Conservation (phyloP, 306 rosid species). For the Ammopiptanthus mongolicus region DNA sequence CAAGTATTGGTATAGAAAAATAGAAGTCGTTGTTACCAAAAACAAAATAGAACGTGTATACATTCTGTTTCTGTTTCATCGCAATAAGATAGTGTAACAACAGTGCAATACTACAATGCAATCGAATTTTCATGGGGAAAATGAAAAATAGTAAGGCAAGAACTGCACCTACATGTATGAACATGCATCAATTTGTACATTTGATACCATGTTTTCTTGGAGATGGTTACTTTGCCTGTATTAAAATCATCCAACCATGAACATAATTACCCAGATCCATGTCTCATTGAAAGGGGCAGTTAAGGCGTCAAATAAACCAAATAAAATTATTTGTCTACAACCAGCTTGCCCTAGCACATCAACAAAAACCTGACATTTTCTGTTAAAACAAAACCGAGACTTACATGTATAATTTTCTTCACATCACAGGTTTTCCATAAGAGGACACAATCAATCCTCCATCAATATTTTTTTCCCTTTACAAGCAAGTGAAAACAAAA, state of each 20-base stretch:
- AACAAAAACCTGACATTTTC: slow-evolving; percentile 7
- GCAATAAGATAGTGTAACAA: background rate
- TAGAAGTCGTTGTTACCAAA: background rate
- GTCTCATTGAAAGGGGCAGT: background rate
- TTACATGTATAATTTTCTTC: slow-evolving; percentile 37
- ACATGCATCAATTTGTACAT: background rate
- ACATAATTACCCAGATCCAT: background rate
- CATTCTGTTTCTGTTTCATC: background rate
- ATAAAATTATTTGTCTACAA: slow-evolving; percentile 13
- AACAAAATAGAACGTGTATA: too few species aligned
- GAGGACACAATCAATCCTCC: slow-evolving; percentile 44
- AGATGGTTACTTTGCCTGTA: background rate
- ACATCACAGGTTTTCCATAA: slow-evolving; percentile 33
- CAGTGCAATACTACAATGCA: background rate
- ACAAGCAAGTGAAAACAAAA: slow-evolving; percentile 42
- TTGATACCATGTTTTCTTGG: background rate
- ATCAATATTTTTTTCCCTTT: slow-evolving; percentile 35
- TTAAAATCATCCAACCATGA: background rate
- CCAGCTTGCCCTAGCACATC: slow-evolving; percentile 15
- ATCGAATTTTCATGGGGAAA: background rate
- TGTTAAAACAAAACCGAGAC: slow-evolving; percentile 29
- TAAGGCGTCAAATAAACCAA: slow-evolving; percentile 1
- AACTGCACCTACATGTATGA: background rate
- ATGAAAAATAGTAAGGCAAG: background rate
- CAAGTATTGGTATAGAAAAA: background rate